phyloP scores from a whole-genome alignment of 2,329 filamentous ascomycete genomes.

The Verticillium alfalfae region DNA sequence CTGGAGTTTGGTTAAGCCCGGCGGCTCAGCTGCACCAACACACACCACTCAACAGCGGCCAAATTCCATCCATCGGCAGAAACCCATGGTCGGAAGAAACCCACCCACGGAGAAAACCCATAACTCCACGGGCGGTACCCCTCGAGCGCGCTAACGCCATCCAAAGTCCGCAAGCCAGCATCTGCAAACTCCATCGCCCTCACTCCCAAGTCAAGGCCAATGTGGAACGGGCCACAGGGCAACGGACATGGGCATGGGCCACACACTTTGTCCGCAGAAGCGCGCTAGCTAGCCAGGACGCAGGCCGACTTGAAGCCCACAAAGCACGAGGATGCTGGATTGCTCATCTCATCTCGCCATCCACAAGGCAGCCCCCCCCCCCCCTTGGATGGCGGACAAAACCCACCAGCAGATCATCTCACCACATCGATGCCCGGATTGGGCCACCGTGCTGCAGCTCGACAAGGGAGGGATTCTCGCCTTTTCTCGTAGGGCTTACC shows the following conservation, averaged over 20 bases:
- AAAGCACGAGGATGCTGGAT: background rate
- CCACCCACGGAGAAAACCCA: background rate
- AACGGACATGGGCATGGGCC: background rate
- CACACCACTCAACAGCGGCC: background rate
- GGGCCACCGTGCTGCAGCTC: background rate
- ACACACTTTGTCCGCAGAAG: background rate
- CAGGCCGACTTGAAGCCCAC: background rate
- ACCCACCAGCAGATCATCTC: background rate
- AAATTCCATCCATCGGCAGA: background rate
- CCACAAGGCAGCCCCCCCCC: background rate
- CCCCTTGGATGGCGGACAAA: background rate
- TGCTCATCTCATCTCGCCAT: background rate
- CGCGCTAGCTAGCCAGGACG: too few relatives aligned
- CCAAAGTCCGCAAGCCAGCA: background rate
- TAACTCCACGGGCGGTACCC: background rate
- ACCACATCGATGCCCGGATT: background rate
- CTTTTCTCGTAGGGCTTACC: background rate
- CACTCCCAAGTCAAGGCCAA: too few relatives aligned
- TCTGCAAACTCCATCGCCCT: background rate
- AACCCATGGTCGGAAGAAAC: background rate
- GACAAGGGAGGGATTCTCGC: background rate
- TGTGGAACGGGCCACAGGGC: too few relatives aligned
- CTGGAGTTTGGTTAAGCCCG: background rate
- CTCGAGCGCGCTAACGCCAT: background rate
- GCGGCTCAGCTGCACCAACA: background rate